Percentiles rank a stretch among this genome's conserved stretches.
Evolutionary conservation across 1,284 basidiomycete genomes (phyloP).

Genomic region (Flammula alnicola): DNA sequence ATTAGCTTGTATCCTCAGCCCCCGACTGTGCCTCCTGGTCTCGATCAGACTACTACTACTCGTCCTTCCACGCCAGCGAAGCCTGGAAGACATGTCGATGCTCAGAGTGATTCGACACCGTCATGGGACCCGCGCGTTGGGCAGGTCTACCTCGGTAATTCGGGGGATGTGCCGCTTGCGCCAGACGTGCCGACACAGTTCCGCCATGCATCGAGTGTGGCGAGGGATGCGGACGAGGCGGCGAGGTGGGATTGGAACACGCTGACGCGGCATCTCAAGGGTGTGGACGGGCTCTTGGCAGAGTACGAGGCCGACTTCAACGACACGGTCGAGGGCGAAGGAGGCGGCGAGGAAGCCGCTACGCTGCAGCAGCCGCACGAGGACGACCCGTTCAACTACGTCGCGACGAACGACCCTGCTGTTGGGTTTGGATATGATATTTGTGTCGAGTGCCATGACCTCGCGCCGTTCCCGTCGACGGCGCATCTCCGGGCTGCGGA

Average conservation of each 20-base stretch:
- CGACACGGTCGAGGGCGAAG: conserved; percentile 15
- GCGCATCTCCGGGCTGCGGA: conserved; percentile 71
- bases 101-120: conserved; percentile 34
- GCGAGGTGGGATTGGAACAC: conserved; percentile 19
- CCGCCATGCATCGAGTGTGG: conserved; percentile 25
- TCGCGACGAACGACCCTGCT: conserved; percentile 60
- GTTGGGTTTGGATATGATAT: conserved; percentile 74
- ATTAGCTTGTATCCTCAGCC: conserved; percentile 45
- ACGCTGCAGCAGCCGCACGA: conserved; percentile 13
- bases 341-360: conserved; percentile 1
- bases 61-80: no score
- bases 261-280: conserved; percentile 22
- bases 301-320: conserved; percentile 17
- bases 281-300: conserved; percentile 20
- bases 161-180: conserved; percentile 71
- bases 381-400: conserved; percentile 57
- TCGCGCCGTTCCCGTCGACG: conserved; percentile 67
- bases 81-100: no score
- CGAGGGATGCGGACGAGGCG: conserved; percentile 13
- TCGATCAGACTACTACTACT: no score
- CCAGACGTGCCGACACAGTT: conserved; percentile 35
- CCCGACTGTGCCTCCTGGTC: conserved; percentile 7
- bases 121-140: conserved; percentile 60
- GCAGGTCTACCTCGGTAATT: conserved; percentile 79
- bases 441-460: conserved; percentile 86